Percentiles rank a stretch among this genome's conserved stretches.
Evolutionary conservation across 345 rosid genomes (phyloP).

Genomic region (Bruguiera gymnorhiza): DNA sequence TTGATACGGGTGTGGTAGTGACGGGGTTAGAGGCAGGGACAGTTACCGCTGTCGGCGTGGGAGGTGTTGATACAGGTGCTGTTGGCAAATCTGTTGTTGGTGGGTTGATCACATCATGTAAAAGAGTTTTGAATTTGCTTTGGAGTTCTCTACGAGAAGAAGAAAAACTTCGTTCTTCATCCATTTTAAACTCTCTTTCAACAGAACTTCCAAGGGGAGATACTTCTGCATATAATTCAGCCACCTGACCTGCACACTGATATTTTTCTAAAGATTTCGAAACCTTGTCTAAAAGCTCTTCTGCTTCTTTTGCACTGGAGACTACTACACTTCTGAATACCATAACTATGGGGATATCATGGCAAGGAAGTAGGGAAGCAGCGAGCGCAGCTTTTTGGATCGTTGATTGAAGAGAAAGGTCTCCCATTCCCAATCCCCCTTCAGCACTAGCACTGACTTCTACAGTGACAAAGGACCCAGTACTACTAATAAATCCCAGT

Average conservation of each 20-base stretch:
- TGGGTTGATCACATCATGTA: conserved; percentile 39
- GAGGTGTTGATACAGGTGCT: conserved; percentile 37
- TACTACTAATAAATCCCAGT: conserved; percentile 28
- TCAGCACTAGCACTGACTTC: conserved; percentile 21
- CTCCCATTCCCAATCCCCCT: conserved; percentile 20
- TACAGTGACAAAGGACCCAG: conserved; percentile 27
- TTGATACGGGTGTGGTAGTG: conserved; percentile 28
- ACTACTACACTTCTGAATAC: conserved; percentile 18
- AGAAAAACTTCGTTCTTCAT: conserved; percentile 20
- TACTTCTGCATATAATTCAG: conserved; percentile 28
- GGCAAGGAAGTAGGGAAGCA: conserved; percentile 22
- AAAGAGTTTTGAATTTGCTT: conserved; percentile 21
- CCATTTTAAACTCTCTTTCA: conserved; percentile 8
- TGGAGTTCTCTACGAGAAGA: conserved; percentile 36
- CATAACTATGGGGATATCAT: conserved; percentile 26
- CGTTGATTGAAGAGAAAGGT: conserved; percentile 25
- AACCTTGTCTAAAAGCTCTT: conserved; percentile 19
- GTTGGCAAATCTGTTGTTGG: conserved; percentile 32
- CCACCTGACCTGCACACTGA: conserved; percentile 16
- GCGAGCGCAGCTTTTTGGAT: conserved; percentile 22
- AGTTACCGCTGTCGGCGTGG: conserved; percentile 54
- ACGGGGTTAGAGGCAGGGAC: conserved; percentile 50
- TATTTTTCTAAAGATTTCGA: conserved; percentile 25
- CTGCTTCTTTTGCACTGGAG: conserved; percentile 23
- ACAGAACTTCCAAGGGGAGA: conserved; percentile 20